Percentiles rank a stretch among this genome's conserved stretches.
Evolutionary conservation across 306 rosid species (phyloP).

Genomic region (Lithocarpus polystachyus): DNA sequence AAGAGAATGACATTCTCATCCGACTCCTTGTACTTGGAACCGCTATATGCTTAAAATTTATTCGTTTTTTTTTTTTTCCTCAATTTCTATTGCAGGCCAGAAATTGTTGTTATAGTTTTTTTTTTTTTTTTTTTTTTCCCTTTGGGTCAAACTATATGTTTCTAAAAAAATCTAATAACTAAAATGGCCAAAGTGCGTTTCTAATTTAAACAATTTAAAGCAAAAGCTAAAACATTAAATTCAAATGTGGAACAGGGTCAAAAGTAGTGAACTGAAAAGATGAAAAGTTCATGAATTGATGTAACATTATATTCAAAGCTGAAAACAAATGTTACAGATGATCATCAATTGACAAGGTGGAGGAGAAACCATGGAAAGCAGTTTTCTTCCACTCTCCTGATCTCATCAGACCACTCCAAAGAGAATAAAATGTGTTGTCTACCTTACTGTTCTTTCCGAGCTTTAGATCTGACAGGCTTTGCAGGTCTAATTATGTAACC

Average conservation of each 20-base stretch:
- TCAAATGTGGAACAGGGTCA: slow-evolving; percentile 15
- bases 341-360: slow-evolving; percentile 7
- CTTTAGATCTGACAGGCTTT: slow-evolving; percentile 57
- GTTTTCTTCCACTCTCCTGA: slow-evolving; percentile 21
- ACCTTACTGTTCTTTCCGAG: slow-evolving; percentile 68
- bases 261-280: background rate
- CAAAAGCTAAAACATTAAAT: slow-evolving; percentile 6
- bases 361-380: slow-evolving; percentile 23
- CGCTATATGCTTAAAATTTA: too few species aligned
- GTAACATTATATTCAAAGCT: background rate
- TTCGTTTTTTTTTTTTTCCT: too few species aligned
- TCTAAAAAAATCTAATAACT: background rate
- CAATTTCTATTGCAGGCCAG: too few species aligned
- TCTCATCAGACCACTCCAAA: slow-evolving; percentile 25
- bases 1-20: too few species aligned
- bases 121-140: too few species aligned
- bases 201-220: slow-evolving; percentile 21
- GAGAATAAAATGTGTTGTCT: slow-evolving; percentile 18
- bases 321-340: slow-evolving; percentile 26
- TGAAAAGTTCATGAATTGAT: too few species aligned
- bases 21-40: too few species aligned
- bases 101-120: too few species aligned
- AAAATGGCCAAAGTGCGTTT: background rate
- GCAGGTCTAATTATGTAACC: slow-evolving; percentile 68
- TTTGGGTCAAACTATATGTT: too few species aligned